Conservation (phyloP, 2,329 filamentous ascomycete species). For the Monosporascus sp. region DNA sequence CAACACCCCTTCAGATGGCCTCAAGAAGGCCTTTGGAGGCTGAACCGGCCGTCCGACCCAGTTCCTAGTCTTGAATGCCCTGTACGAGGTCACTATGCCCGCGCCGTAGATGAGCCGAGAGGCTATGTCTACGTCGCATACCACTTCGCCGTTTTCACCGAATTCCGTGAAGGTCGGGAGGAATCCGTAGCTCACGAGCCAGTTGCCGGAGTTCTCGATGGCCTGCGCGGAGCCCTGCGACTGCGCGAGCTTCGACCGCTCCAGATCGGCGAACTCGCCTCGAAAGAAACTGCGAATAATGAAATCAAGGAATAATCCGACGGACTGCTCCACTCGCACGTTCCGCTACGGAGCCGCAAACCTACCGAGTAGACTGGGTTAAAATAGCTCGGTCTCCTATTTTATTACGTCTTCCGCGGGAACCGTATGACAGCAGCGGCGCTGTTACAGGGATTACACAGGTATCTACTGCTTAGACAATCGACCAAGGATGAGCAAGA, state of each 20-base stretch:
- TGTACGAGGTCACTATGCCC: conserved; percentile 13
- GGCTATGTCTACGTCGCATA: conserved; percentile 13
- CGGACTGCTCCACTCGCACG: too few relatives aligned
- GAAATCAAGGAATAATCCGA: too few relatives aligned
- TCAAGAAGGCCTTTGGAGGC: conserved; percentile 2
- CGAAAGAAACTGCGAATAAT: too few relatives aligned
- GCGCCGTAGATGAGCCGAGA: conserved; percentile 7
- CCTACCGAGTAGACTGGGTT: too few relatives aligned
- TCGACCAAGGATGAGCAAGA: too few relatives aligned
- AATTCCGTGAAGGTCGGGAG: conserved; percentile 12
- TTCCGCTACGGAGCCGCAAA: too few relatives aligned
- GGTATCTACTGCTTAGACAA: too few relatives aligned
- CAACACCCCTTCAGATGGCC: conserved; percentile 4
- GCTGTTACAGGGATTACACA: too few relatives aligned
- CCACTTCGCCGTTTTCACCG: conserved; percentile 5
- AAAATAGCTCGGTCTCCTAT: too few relatives aligned
- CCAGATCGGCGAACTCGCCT: not conserved
- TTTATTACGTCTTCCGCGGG: too few relatives aligned
- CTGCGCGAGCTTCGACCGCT: conserved; percentile 2
- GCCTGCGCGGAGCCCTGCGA: conserved; percentile 8
- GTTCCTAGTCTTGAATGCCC: conserved; percentile 9
- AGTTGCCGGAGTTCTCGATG: not conserved
- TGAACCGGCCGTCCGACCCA: conserved; percentile 10
- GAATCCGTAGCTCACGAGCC: conserved; percentile 12
- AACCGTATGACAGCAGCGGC: too few relatives aligned